Percentiles rank a stretch among this genome's conserved stretches.
phyloP scores from a whole-genome alignment of 768 basidiomycete genomes.

The Phaeolepiota aurea region DNA sequence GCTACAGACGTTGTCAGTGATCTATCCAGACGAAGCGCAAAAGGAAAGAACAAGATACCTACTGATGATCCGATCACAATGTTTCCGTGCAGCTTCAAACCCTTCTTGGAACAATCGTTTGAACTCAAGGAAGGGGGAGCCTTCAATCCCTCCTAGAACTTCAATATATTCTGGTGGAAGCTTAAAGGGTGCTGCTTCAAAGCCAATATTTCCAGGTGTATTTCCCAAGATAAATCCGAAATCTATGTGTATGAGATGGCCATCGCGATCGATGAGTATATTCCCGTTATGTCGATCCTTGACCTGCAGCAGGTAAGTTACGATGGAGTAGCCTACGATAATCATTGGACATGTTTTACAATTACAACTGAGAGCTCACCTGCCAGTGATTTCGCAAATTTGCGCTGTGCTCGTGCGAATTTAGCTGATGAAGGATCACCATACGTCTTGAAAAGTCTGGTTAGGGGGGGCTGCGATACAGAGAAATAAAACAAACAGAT shows the following conservation, averaged over 20 bases:
- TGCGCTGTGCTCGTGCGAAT: conserved; percentile 84
- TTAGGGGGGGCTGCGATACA: neutral
- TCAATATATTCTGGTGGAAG: conserved; percentile 92
- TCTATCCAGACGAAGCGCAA: too few relatives aligned
- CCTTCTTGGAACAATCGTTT: conserved; percentile 83
- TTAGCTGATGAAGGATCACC: conserved; percentile 83
- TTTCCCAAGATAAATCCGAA: conserved; percentile 98
- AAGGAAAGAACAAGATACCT: conserved; percentile 36
- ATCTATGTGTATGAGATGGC: conserved; percentile 94
- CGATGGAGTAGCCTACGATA: conserved; percentile 75
- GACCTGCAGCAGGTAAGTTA: conserved; percentile 95
- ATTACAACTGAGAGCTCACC: conserved; percentile 26
- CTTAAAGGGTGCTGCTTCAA: conserved; percentile 99
- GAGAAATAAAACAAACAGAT: conserved; percentile 40
- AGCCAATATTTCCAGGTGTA: conserved; percentile 94
- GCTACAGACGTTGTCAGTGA: conserved; percentile 14
- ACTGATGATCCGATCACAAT: conserved; percentile 96
- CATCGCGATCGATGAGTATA: conserved; percentile 91
- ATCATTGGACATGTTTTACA: neutral
- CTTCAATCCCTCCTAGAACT: conserved; percentile 81
- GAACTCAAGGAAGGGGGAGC: conserved; percentile 76
- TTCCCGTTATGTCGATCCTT: conserved; percentile 99
- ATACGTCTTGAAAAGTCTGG: conserved; percentile 54
- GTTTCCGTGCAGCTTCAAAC: conserved; percentile 90
- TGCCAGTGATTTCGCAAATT: conserved; percentile 89